A percentile compares a stretch with the other conserved stretches of the same genome.
These are phyloP conservation scores for Reutealis trisperma DNA, from an alignment of 345 rosid species.

Conservation along the genomic window DNA sequence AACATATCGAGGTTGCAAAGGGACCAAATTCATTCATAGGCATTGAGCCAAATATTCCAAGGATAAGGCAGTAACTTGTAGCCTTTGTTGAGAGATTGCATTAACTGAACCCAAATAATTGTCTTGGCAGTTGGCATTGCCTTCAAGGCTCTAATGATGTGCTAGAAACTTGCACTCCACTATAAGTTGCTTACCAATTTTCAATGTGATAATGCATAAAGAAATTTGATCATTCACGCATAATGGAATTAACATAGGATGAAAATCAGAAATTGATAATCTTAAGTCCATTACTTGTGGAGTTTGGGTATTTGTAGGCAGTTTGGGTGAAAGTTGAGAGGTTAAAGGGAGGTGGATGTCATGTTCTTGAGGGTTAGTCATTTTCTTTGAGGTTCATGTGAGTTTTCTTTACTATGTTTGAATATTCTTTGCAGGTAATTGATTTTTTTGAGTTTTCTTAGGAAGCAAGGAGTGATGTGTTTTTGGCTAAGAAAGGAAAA, in stretches of 20 bases:
- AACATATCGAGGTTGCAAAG: neutral
- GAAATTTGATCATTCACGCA: neutral
- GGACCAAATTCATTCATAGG: neutral
- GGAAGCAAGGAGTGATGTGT: too few species aligned
- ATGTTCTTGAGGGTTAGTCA: too few species aligned
- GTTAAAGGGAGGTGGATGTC: too few species aligned
- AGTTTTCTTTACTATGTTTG: too few species aligned
- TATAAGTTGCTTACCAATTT: neutral
- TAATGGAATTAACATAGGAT: neutral
- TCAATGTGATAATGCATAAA: conserved; percentile 3
- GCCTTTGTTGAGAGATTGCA: neutral
- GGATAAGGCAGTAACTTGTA: too few species aligned
- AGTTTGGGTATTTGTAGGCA: too few species aligned
- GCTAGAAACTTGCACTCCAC: neutral
- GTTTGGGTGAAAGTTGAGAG: too few species aligned
- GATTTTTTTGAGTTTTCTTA: too few species aligned
- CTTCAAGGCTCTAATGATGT: neutral
- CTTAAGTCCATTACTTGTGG: too few species aligned
- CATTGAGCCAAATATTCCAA: neutral
- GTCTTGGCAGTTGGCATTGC: neutral
- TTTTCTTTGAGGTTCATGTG: too few species aligned
- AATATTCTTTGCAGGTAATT: too few species aligned
- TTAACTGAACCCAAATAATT: neutral
- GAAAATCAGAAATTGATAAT: neutral
- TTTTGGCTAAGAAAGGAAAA: too few species aligned